Percentiles rank a stretch among this genome's conserved stretches.
Evolutionary conservation across 306 rosid genomes (phyloP).

Genomic region (Cucumis melo): DNA sequence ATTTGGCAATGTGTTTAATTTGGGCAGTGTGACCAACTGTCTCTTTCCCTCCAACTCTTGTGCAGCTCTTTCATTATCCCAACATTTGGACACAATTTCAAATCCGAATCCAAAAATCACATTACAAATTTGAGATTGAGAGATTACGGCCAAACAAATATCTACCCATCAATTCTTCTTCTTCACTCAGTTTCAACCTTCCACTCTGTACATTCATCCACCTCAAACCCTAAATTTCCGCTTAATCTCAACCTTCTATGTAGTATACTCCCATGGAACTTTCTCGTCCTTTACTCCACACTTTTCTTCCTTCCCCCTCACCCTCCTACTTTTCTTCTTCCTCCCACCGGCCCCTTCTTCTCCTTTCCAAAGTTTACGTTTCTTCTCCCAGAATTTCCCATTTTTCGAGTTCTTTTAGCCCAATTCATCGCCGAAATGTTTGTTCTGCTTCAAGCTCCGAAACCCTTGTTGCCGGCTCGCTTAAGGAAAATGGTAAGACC

Average conservation of each 20-base stretch:
- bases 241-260: not conserved
- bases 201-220: slow-evolving; percentile 1
- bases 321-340: slow-evolving; percentile 13
- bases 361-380: slow-evolving; percentile 18
- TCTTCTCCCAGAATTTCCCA: slow-evolving; percentile 11
- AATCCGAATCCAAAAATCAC: not conserved
- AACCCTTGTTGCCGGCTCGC: slow-evolving; percentile 50
- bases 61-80: not conserved
- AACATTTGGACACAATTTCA: not conserved
- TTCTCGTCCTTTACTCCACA: slow-evolving; percentile 21
- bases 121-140: not conserved
- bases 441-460: slow-evolving; percentile 58
- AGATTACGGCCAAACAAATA: not conserved
- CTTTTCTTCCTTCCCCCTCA: slow-evolving; percentile 30
- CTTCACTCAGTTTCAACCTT: not conserved
- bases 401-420: slow-evolving; percentile 4
- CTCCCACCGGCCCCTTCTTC: slow-evolving; percentile 20
- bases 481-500: slow-evolving; percentile 21
- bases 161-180: not conserved
- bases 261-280: slow-evolving; percentile 34
- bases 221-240: not conserved
- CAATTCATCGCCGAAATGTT: slow-evolving; percentile 13
- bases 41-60: slow-evolving; percentile 1
- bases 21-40: too few species aligned
- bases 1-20: too few species aligned